A percentile compares a stretch with the other conserved stretches of the same genome.
These are phyloP conservation scores for Escallonia herrerae DNA, from an alignment of 129 eudicot species.

Conservation along the genomic window DNA sequence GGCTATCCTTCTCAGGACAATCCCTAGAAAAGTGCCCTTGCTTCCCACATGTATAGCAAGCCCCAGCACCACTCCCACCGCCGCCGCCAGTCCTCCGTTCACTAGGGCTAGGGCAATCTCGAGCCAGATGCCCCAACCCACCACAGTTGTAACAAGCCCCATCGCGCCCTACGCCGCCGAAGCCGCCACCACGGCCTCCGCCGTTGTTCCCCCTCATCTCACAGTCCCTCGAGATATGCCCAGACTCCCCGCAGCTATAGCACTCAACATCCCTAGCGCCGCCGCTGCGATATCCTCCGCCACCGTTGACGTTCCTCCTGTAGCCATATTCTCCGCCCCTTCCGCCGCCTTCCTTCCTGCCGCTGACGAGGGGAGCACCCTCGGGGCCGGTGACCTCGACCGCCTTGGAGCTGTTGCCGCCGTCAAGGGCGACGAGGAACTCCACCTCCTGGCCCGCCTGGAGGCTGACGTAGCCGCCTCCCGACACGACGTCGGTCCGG, in stretches of 20 bases:
- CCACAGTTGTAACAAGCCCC: constrained; percentile 45
- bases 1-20: constrained; percentile 17
- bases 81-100: constrained; percentile 20
- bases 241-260: constrained; percentile 51
- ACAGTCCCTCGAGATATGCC: constrained; percentile 60
- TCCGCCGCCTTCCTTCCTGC: constrained; percentile 21
- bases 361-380: constrained; percentile 23
- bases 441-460: constrained; percentile 55
- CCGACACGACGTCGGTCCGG: constrained; percentile 60
- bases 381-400: constrained; percentile 45
- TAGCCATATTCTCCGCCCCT: constrained; percentile 17
- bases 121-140: constrained; percentile 44
- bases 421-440: constrained; percentile 32
- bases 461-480: constrained; percentile 63
- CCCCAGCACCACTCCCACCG: constrained; percentile 11
- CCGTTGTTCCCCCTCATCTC: not conserved
- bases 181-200: constrained; percentile 34
- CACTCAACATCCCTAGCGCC: constrained; percentile 37
- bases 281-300: not conserved
- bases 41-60: constrained; percentile 32
- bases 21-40: constrained; percentile 38
- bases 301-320: not conserved
- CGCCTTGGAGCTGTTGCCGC: constrained; percentile 38
- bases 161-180: constrained; percentile 24
- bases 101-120: constrained; percentile 32